A percentile compares a stretch with the other conserved stretches of the same genome.
Conservation (phyloP, 176 grass and related monocot species). For the Otatea glauca region DNA sequence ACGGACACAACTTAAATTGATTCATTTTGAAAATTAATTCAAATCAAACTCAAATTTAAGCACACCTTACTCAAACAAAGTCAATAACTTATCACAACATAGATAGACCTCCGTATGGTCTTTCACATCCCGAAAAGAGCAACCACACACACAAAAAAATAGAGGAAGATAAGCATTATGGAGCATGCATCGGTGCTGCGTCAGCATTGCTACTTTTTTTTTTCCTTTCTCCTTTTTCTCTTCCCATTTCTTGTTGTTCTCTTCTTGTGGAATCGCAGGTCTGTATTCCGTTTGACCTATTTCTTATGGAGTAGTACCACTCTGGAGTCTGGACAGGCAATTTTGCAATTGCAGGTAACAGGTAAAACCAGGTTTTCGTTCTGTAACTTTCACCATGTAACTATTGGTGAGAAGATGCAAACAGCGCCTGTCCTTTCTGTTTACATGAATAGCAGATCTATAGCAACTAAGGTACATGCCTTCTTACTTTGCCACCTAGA, state of each 20-base stretch:
- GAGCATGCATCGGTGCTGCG: slow-evolving; percentile 2
- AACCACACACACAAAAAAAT: background rate
- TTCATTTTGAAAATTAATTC: too few species aligned
- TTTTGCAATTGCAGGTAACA: slow-evolving; percentile 3
- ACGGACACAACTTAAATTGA: too few species aligned
- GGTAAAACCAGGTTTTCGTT: slow-evolving; percentile 14
- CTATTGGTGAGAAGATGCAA: slow-evolving; percentile 6
- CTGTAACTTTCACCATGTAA: background rate
- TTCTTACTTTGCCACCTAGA: background rate
- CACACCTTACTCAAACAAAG: too few species aligned
- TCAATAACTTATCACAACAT: too few species aligned
- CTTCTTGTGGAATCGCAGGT: background rate
- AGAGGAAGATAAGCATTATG: background rate
- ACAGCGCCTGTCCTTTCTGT: background rate
- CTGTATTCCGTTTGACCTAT: background rate
- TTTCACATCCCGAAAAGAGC: slow-evolving; percentile 11
- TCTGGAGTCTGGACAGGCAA: background rate
- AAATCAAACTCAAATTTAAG: too few species aligned
- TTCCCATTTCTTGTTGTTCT: background rate
- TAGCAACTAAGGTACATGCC: background rate
- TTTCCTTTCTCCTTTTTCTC: background rate
- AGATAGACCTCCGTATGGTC: too few species aligned
- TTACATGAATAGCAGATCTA: background rate
- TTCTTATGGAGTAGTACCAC: background rate
- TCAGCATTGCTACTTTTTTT: background rate